These are phyloP conservation scores for Colletotrichum noveboracense DNA, from an alignment of 2,329 filamentous ascomycete genomes.

Conservation along the genomic window DNA sequence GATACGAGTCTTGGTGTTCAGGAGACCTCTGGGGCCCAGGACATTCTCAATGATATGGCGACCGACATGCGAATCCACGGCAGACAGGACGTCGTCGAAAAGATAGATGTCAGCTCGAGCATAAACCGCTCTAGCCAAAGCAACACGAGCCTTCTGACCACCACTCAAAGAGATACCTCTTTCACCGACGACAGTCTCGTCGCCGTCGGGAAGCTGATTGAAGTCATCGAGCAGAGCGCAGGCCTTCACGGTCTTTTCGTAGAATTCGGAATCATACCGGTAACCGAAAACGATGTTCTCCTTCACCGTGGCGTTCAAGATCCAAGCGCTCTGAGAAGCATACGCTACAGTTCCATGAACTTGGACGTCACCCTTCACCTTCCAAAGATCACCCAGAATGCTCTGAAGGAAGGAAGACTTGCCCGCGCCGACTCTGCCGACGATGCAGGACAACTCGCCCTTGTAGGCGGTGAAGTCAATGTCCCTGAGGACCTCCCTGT, in stretches of 20 bases:
- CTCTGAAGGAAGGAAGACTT: slow-evolving; percentile 93
- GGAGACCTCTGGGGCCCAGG: slow-evolving; percentile 81
- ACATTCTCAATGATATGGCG: slow-evolving; percentile 95
- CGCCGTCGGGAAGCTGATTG: slow-evolving; percentile 88
- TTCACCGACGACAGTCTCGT: slow-evolving; percentile 96
- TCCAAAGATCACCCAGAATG: slow-evolving; percentile 91
- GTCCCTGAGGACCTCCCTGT: slow-evolving; percentile 74
- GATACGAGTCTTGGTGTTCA: slow-evolving; percentile 86
- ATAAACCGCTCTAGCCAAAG: slow-evolving; percentile 92
- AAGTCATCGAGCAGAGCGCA: slow-evolving; percentile 94
- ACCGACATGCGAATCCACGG: slow-evolving; percentile 98
- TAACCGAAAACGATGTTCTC: slow-evolving; percentile 98
- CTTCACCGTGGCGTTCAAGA: slow-evolving; percentile 96
- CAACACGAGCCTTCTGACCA: slow-evolving; percentile 93
- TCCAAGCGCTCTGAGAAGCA: slow-evolving; percentile 91
- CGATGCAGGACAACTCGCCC: slow-evolving; percentile 90
- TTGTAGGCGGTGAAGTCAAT: slow-evolving; percentile 91
- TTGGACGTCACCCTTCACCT: slow-evolving; percentile 81
- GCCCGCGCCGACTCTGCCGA: slow-evolving; percentile 91
- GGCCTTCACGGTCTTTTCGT: slow-evolving; percentile 89
- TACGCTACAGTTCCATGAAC: slow-evolving; percentile 87
- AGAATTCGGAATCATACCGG: slow-evolving; percentile 91
- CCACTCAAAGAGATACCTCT: slow-evolving; percentile 95
- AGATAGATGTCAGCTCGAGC: slow-evolving; percentile 96
- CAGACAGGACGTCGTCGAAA: slow-evolving; percentile 91